Conservation (phyloP, 805 yeast genomes). For the Candida namnaoensis region DNA sequence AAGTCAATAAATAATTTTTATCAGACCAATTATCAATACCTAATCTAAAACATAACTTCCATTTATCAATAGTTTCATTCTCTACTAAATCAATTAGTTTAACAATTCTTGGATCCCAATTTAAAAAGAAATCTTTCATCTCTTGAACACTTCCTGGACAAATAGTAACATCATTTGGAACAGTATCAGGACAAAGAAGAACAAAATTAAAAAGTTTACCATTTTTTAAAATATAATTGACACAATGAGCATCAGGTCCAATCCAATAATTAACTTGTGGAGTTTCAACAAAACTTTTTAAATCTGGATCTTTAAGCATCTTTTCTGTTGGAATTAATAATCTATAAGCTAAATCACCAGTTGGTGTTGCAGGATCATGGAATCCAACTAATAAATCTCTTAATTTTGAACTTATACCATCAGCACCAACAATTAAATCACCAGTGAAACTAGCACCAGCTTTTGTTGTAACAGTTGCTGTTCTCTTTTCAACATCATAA, state of each 20-base stretch:
- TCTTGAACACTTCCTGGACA: conserved; percentile 18
- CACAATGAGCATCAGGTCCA: conserved; percentile 23
- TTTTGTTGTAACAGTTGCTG: conserved; percentile 7
- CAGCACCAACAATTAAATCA: conserved; percentile 20
- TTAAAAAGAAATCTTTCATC: conserved; percentile 13
- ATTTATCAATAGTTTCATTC: conserved; percentile 14
- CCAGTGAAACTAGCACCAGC: conserved; percentile 11
- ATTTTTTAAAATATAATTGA: conserved; percentile 18
- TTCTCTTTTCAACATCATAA: conserved; percentile 10
- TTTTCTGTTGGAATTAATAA: conserved; percentile 15
- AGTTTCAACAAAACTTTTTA: conserved; percentile 7
- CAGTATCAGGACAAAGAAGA: conserved; percentile 21
- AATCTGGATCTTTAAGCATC: conserved; percentile 13
- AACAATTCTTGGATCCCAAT: conserved; percentile 21
- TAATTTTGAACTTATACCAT: conserved; percentile 18
- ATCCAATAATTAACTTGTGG: conserved; percentile 24
- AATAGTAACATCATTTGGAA: conserved; percentile 12
- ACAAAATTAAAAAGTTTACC: conserved; percentile 22
- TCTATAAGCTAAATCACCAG: conserved; percentile 23
- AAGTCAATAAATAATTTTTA: conserved; percentile 15
- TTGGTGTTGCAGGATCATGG: conserved; percentile 18
- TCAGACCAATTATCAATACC: conserved; percentile 21
- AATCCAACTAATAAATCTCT: conserved; percentile 14
- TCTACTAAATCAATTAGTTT: conserved; percentile 14
- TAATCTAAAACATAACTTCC: conserved; percentile 19